Base-by-base conservation (phyloP, 2,329 filamentous ascomycete genomes). In the Sclerotinia spermophila region DNA sequence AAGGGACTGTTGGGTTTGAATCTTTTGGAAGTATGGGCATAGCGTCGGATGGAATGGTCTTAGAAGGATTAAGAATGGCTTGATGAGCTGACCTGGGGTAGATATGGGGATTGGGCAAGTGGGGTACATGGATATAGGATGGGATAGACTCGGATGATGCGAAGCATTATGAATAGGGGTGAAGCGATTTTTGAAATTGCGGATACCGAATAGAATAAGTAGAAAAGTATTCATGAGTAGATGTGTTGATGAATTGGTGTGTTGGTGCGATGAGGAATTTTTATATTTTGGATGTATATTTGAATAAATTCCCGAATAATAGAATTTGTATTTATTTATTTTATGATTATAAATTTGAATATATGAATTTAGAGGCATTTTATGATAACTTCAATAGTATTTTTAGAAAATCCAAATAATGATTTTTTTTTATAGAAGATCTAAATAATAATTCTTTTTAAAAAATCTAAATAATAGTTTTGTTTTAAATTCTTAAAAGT, bases 41-140 rank as follows among this genome's bases (percentile, higher is more conserved):
- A 65, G 61, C 61, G 44, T 35, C 48, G 30, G 61, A 40, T 59
- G 35, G 56, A 13, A 65, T 51, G 61, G 48, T 65, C 19, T 35
- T 35, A 21, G 33, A 48, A 51, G 44, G 33, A 27, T 51, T 65
- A 51, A n/a, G 48, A 51, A 51, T 15, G n/a, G 48, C 5, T 7
- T 17, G 48, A 48, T 27, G 3, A 5, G 33, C 15, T n/a, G 55
- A 58, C 24, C 30, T 21, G 33, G 53, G 4, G 55, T 58, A 35
- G 33, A 38, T 35, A 24, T 33, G 27, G 55, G 19, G 30, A 35
- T 1, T 38, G 11, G 21, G 55, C 21, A 15, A n/a, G 45, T 48
- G 4, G 10, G 10, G 6, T 48, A 27, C 48, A 51, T 51, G 48
- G n/a, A 51, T 11, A 35, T 58, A 58, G 21, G 33, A 58, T 56